Percentiles rank a stretch among this genome's conserved stretches.
These are phyloP conservation scores for Chaetoceros tenuissimus DNA, from an alignment of 108 stramenopile species.

Conservation along the genomic window DNA sequence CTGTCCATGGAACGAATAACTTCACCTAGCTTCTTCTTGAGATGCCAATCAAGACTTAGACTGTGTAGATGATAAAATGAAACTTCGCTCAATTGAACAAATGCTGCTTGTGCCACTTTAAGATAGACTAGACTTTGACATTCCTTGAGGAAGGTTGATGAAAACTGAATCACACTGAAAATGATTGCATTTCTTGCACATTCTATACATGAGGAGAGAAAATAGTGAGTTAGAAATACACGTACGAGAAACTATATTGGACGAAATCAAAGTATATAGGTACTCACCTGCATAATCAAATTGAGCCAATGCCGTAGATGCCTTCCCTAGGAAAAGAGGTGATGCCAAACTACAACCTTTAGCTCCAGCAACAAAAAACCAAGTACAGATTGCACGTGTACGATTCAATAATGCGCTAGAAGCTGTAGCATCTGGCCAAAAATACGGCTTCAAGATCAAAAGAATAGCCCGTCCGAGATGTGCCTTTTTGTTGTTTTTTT, in stretches of 20 bases:
- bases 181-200: constrained; percentile 43
- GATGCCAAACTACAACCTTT: constrained; percentile 76
- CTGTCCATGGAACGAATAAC: constrained; percentile 90
- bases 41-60: constrained; percentile 92
- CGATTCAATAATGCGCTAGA: constrained; percentile 77
- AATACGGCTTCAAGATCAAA: constrained; percentile 82
- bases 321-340: constrained; percentile 83
- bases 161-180: constrained; percentile 62
- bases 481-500: constrained; percentile 23
- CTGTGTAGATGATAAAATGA: constrained; percentile 87
- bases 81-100: constrained; percentile 84
- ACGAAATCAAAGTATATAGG: too few relatives aligned
- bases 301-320: constrained; percentile 80
- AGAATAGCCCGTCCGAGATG: constrained; percentile 39
- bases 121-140: constrained; percentile 88
- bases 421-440: constrained; percentile 89
- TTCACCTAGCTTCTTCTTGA: constrained; percentile 90
- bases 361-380: constrained; percentile 79
- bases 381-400: constrained; percentile 78
- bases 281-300: constrained; percentile 47
- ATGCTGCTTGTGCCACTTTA: constrained; percentile 93
- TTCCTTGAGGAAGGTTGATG: constrained; percentile 76
- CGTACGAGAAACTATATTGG: too few relatives aligned
- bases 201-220: too few relatives aligned
- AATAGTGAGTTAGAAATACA: too few relatives aligned